Evolutionary conservation across 2,329 filamentous ascomycete genomes (phyloP), one percentile per base, ranked within the genome.

Genomic region (Colletotrichum phormii): DNA sequence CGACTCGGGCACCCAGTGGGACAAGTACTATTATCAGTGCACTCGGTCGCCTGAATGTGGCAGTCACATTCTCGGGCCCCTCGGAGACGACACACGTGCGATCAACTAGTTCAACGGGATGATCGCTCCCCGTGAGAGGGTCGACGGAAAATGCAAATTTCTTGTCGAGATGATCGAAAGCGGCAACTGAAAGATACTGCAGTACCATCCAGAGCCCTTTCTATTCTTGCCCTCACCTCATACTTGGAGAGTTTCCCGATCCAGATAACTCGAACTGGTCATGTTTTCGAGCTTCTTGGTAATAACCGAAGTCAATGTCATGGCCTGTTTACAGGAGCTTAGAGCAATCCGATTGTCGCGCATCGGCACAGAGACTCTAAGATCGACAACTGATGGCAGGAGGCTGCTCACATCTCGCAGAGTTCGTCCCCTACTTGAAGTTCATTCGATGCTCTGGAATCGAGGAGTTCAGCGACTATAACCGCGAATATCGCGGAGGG

Each of bases 381-480:
- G n/a, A n/a, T n/a, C n/a, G n/a, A n/a, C n/a, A n/a, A n/a, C n/a
- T n/a, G 22, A 22, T 13, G 26, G 6, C 12, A 1, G 13, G 4
- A 7, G 0, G 5, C 31, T 51, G 8, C 18, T 63, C 5, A 63
- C 46, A 11, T 3, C 22, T 35, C 6, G 4, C 46, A 63, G 84
- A 85, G 54, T 73, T 84, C 1, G 83, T 77, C 7, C 77, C 84
- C 0, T 83, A 83, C 51, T 75, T 83, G 6, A 78, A 76, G 15
- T 82, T 83, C 2, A 77, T 84, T 0, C 68, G 76, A 1, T 79
- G 76, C 8, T 2, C 75, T 0, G 75, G 74, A 2, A 64, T 76
- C 0, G 42, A 65, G 0, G 61, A 5, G 1, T 68, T 63, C 0
- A 11, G 8, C 0, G 1, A 69, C 0, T 82, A 78, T 53, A 53